Conservation (phyloP, 2,329 filamentous ascomycete species). For the Cercospora sojina region DNA sequence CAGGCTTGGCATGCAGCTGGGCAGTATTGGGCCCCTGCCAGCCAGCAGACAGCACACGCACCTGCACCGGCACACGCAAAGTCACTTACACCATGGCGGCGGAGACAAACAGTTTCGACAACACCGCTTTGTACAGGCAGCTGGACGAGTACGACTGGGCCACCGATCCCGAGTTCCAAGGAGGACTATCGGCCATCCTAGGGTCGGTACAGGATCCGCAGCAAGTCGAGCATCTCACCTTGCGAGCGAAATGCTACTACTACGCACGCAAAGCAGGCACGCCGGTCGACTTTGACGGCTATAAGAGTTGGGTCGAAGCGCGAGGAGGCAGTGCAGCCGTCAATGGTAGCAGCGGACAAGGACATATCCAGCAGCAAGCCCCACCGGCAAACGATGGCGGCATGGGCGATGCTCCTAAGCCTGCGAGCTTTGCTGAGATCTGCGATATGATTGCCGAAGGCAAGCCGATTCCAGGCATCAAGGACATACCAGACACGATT, state of each 20-base stretch:
- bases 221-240: conserved; percentile 57
- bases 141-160: conserved; percentile 68
- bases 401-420: conserved; percentile 64
- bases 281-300: conserved; percentile 64
- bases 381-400: conserved; percentile 21
- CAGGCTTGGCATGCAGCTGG: neutral
- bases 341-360: conserved; percentile 1
- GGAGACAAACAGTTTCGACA: conserved; percentile 22
- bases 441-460: conserved; percentile 81
- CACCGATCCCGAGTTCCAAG: conserved; percentile 67
- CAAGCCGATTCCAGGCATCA: conserved; percentile 81
- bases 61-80: neutral
- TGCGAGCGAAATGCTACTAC: conserved; percentile 70
- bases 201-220: conserved; percentile 57
- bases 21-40: neutral
- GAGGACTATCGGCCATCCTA: conserved; percentile 64
- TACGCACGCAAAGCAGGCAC: conserved; percentile 50
- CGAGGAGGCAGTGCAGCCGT: conserved; percentile 1
- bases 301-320: conserved; percentile 62
- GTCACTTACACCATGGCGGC: conserved; percentile 26
- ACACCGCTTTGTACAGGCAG: conserved; percentile 52
- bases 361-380: neutral
- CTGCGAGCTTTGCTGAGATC: conserved; percentile 79
- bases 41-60: neutral
- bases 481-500: conserved; percentile 78